phyloP scores from a whole-genome alignment of 2,329 filamentous ascomycete genomes.

The Microsporum ferrugineum region DNA sequence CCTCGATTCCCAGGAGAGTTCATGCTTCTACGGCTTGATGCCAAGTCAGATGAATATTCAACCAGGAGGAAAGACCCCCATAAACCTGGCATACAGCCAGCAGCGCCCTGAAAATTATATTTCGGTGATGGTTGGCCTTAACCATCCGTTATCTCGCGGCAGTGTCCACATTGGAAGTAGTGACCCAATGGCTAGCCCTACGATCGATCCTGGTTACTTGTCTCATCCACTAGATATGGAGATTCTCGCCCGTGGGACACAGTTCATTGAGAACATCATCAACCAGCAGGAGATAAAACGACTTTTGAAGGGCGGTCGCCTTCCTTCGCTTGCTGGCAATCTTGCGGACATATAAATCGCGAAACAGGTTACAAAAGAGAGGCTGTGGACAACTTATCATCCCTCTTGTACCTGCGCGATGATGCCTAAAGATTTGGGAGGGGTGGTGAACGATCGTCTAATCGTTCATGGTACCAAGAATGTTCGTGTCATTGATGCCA shows the following conservation, averaged over 20 bases:
- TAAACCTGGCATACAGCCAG: not conserved
- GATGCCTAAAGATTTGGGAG: constrained; percentile 23
- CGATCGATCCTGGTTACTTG: constrained; percentile 25
- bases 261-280: constrained; percentile 16
- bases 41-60: not conserved
- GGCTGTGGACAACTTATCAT: constrained; percentile 24
- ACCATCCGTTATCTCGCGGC: constrained; percentile 25
- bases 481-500: constrained; percentile 25
- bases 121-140: not conserved
- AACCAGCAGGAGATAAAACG: not conserved
- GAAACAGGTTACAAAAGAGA: not conserved
- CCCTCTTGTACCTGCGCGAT: constrained; percentile 23
- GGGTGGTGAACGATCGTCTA: constrained; percentile 25
- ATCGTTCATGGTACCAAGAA: constrained; percentile 26
- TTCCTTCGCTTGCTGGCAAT: not conserved
- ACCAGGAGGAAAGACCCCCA: not conserved
- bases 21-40: not conserved
- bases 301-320: not conserved
- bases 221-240: constrained; percentile 22
- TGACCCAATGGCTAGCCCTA: constrained; percentile 16
- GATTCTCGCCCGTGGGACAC: constrained; percentile 17
- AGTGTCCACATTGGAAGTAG: constrained; percentile 21
- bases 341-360: not conserved
- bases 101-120: not conserved
- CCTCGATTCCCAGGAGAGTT: not conserved